Conservation (phyloP, 2,329 filamentous ascomycete species). For the Beauveria bassiana region DNA sequence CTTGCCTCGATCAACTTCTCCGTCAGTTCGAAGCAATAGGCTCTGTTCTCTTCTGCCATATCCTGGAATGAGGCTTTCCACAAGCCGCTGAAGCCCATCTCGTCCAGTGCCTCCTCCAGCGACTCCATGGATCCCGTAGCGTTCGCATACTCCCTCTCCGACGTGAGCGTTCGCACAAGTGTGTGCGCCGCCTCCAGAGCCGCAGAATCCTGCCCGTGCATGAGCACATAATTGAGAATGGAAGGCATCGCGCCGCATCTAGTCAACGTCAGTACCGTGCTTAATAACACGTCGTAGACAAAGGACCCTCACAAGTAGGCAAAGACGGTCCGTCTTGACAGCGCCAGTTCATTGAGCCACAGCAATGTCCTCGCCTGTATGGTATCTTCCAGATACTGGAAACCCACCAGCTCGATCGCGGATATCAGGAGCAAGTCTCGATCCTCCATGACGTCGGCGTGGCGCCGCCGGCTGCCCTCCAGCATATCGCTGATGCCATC, state of each 20-base stretch:
- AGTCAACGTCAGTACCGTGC: conserved; percentile 14
- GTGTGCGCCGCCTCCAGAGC: conserved; percentile 54
- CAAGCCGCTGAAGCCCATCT: conserved; percentile 56
- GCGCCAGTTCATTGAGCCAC: conserved; percentile 53
- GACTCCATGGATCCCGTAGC: conserved; percentile 39
- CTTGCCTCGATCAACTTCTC: conserved; percentile 55
- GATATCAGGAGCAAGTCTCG: conserved; percentile 55
- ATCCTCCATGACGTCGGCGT: conserved; percentile 44
- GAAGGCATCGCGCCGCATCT: conserved; percentile 47
- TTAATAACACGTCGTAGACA: neutral
- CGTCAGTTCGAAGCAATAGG: conserved; percentile 45
- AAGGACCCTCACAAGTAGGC: conserved; percentile 40
- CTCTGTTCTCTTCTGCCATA: conserved; percentile 40
- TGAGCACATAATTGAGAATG: conserved; percentile 53
- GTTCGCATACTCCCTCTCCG: conserved; percentile 42
- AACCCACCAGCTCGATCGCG: conserved; percentile 58
- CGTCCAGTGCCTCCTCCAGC: conserved; percentile 46
- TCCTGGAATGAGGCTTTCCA: conserved; percentile 50
- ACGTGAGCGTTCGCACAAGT: conserved; percentile 51
- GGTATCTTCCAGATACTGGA: conserved; percentile 54
- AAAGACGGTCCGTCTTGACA: conserved; percentile 47
- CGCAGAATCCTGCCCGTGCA: conserved; percentile 54
- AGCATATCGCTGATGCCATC: conserved; percentile 23
- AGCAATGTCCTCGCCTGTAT: conserved; percentile 51
- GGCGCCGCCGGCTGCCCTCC: conserved; percentile 19